These are phyloP conservation scores for Hanseniaspora singularis DNA, from an alignment of 805 yeast species.

Conservation along the genomic window DNA sequence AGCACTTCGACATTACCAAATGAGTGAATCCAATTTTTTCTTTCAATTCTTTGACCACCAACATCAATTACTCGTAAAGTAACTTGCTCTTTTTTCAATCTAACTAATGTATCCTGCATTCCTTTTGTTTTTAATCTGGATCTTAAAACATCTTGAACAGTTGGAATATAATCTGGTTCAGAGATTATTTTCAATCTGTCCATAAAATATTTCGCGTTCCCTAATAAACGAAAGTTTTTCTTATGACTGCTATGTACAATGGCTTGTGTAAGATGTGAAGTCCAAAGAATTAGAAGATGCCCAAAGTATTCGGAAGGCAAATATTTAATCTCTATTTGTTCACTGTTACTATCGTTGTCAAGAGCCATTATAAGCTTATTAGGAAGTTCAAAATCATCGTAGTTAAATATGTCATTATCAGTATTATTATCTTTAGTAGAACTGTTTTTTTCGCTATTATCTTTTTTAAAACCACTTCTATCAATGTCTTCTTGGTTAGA, in stretches of 20 bases:
- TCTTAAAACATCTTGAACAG: slow-evolving; percentile 64
- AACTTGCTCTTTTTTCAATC: slow-evolving; percentile 46
- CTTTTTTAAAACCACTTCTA: no score
- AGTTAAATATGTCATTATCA: no score
- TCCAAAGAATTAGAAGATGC: slow-evolving; percentile 43
- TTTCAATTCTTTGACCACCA: slow-evolving; percentile 92
- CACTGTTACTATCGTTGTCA: no score
- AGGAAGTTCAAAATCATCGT: no score
- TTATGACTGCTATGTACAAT: slow-evolving; percentile 44
- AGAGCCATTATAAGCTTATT: no score
- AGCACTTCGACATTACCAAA: slow-evolving; percentile 85
- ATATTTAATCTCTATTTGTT: slow-evolving; percentile 24
- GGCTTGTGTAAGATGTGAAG: slow-evolving; percentile 44
- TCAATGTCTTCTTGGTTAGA: no score
- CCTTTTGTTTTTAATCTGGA: slow-evolving; percentile 91
- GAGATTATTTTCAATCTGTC: slow-evolving; percentile 42
- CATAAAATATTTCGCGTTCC: slow-evolving; percentile 71
- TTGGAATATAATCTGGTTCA: slow-evolving; percentile 56
- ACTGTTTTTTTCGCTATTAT: no score
- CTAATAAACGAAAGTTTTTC: slow-evolving; percentile 69
- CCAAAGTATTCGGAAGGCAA: slow-evolving; percentile 40
- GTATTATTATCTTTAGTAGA: no score
- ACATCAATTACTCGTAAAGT: slow-evolving; percentile 66
- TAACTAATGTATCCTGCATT: slow-evolving; percentile 69
- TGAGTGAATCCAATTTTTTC: slow-evolving; percentile 95